Evolutionary conservation across 345 rosid genomes (phyloP).

Genomic region (Eucalyptus rudis): DNA sequence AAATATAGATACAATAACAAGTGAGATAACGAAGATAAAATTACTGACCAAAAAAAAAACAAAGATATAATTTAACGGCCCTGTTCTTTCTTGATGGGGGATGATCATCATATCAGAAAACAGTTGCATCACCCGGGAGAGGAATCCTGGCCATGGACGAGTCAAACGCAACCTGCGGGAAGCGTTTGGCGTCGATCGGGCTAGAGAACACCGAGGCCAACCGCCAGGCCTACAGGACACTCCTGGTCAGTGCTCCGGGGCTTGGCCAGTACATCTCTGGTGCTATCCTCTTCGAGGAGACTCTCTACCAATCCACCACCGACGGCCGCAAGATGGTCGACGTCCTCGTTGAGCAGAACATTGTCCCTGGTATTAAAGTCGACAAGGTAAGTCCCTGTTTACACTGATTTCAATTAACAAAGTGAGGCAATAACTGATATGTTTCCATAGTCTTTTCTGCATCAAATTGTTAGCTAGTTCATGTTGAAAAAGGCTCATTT

Average conservation of each 20-base stretch:
- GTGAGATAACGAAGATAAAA: background rate
- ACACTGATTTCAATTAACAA: background rate
- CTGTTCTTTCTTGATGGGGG: background rate
- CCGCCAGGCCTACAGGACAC: constrained; percentile 94
- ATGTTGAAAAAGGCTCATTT: background rate
- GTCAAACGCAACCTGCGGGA: constrained; percentile 96
- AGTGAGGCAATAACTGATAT: background rate
- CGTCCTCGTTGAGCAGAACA: constrained; percentile 76
- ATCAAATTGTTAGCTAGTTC: background rate
- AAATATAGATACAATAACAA: background rate
- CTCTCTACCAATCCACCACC: constrained; percentile 82
- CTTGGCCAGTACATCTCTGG: constrained; percentile 87
- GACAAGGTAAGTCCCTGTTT: constrained; percentile 53
- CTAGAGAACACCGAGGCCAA: constrained; percentile 94
- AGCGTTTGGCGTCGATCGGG: constrained; percentile 87
- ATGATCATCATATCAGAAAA: constrained; percentile 37
- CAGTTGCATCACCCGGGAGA: constrained; percentile 89
- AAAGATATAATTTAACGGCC: background rate
- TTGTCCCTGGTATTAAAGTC: constrained; percentile 95
- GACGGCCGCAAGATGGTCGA: constrained; percentile 93
- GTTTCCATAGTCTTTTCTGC: background rate
- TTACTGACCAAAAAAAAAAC: too few species aligned
- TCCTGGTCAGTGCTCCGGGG: constrained; percentile 69
- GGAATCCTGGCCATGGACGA: constrained; percentile 99
- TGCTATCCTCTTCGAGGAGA: constrained; percentile 93